phyloP scores from a whole-genome alignment of 2,329 filamentous ascomycete genomes.

The Sporothrix curviconia region DNA sequence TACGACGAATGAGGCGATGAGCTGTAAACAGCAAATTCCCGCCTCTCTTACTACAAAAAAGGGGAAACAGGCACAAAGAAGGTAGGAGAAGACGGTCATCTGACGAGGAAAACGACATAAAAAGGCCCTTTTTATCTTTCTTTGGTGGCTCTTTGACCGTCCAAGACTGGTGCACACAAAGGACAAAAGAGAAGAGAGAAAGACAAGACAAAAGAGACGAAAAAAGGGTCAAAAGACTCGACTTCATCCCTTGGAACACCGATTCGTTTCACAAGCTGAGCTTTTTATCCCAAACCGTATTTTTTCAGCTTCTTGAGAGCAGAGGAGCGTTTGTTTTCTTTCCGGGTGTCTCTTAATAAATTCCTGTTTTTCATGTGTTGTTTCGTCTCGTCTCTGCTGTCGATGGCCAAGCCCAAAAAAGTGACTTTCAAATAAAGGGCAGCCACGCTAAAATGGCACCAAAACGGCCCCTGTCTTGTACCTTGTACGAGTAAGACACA shows the following conservation, averaged over 20 bases:
- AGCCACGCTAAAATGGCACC: not conserved
- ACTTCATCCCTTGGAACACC: too few relatives aligned
- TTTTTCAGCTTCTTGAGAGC: not conserved
- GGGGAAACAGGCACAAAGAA: not conserved
- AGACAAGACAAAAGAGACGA: not conserved
- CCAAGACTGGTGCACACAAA: not conserved
- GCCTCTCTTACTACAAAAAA: not conserved
- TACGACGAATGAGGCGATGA: too few relatives aligned
- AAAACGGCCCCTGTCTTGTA: too few relatives aligned
- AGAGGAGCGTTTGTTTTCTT: not conserved
- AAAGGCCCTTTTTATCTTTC: not conserved
- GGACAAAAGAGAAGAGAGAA: not conserved
- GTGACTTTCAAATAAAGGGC: not conserved
- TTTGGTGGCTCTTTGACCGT: not conserved
- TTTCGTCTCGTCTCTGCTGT: not conserved
- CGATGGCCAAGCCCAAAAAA: not conserved
- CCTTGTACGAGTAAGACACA: too few relatives aligned
- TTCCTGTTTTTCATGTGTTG: not conserved
- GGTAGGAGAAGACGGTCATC: not conserved
- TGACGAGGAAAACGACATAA: not conserved
- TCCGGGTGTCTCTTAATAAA: too few relatives aligned
- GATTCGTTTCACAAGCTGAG: too few relatives aligned
- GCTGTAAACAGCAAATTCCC: too few relatives aligned
- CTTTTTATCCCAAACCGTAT: not conserved
- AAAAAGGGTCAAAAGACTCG: too few relatives aligned